These are phyloP conservation scores for Fusarium cyanostomum DNA, from an alignment of 2,329 filamentous ascomycete species.

Conservation along the genomic window DNA sequence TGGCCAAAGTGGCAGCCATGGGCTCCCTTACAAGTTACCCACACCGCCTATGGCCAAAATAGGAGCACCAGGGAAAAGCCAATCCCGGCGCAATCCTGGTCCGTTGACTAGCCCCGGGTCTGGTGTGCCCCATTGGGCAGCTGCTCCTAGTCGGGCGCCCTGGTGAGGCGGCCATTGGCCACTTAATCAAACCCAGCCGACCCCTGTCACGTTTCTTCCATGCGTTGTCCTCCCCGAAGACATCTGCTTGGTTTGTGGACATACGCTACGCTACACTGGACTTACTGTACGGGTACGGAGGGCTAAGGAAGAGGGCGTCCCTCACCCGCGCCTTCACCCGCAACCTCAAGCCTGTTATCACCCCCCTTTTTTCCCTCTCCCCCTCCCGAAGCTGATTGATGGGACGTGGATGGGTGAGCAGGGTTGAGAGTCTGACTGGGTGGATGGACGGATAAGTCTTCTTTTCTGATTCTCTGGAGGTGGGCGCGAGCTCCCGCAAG, in stretches of 20 bases:
- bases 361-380: slow-evolving; percentile 21
- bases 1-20: slow-evolving; percentile 12
- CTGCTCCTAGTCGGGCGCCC: slow-evolving; percentile 54
- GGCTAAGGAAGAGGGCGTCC: slow-evolving; percentile 5
- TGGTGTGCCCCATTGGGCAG: slow-evolving; percentile 62
- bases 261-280: slow-evolving; percentile 29
- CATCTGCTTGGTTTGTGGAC: slow-evolving; percentile 34
- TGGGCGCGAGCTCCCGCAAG: slow-evolving; percentile 23
- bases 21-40: slow-evolving; percentile 29
- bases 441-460: slow-evolving; percentile 23
- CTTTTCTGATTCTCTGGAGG: slow-evolving; percentile 29
- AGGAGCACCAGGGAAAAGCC: slow-evolving; percentile 43
- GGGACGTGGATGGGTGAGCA: slow-evolving; percentile 4
- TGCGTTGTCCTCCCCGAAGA: slow-evolving; percentile 55
- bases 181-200: slow-evolving; percentile 60
- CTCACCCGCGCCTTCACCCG: slow-evolving; percentile 15
- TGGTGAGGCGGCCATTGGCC: slow-evolving; percentile 57
- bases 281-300: slow-evolving; percentile 26
- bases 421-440: slow-evolving; percentile 20
- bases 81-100: slow-evolving; percentile 52
- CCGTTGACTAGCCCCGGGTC: slow-evolving; percentile 58
- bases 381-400: slow-evolving; percentile 12
- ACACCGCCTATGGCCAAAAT: slow-evolving; percentile 49
- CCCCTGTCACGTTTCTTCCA: slow-evolving; percentile 62
- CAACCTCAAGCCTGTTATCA: slow-evolving; percentile 8